Conservation (phyloP, 2,329 filamentous ascomycete genomes). For the Sphaerulina vaccinii region DNA sequence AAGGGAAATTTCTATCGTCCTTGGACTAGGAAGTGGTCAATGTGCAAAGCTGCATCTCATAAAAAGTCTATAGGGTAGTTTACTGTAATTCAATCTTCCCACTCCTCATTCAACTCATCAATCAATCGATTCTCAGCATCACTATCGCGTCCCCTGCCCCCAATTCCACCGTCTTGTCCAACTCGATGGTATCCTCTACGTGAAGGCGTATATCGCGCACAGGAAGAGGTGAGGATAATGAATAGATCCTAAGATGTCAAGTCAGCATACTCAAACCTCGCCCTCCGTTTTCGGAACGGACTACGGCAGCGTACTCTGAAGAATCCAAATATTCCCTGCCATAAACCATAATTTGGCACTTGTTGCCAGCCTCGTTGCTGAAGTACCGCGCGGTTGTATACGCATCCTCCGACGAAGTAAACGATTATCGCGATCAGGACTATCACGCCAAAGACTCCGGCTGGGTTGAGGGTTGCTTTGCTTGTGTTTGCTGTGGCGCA, state of each 20-base stretch:
- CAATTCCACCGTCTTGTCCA: constrained; percentile 52
- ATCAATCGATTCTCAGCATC: constrained; percentile 94
- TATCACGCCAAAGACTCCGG: constrained; percentile 84
- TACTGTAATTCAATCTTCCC: constrained; percentile 65
- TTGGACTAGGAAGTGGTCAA: too few relatives aligned
- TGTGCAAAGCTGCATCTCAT: background rate
- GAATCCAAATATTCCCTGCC: constrained; percentile 84
- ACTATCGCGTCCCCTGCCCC: constrained; percentile 45
- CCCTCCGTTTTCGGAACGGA: constrained; percentile 11
- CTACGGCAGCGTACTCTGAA: constrained; percentile 60
- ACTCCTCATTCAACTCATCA: constrained; percentile 94
- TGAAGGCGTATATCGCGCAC: constrained; percentile 63
- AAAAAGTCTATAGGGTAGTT: background rate
- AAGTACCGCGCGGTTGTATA: constrained; percentile 92
- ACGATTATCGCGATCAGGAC: constrained; percentile 73
- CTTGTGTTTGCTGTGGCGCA: constrained; percentile 68
- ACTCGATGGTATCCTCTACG: constrained; percentile 68
- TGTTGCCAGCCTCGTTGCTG: constrained; percentile 95
- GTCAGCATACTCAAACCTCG: constrained; percentile 15
- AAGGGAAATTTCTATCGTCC: too few relatives aligned
- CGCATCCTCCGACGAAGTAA: constrained; percentile 87
- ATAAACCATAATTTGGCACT: constrained; percentile 88
- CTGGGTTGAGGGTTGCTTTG: constrained; percentile 62
- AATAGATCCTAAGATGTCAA: constrained; percentile 53
- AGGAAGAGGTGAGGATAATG: constrained; percentile 67